These are phyloP conservation scores for Odontarrhena argentea DNA, from an alignment of 345 rosid species.

Conservation along the genomic window DNA sequence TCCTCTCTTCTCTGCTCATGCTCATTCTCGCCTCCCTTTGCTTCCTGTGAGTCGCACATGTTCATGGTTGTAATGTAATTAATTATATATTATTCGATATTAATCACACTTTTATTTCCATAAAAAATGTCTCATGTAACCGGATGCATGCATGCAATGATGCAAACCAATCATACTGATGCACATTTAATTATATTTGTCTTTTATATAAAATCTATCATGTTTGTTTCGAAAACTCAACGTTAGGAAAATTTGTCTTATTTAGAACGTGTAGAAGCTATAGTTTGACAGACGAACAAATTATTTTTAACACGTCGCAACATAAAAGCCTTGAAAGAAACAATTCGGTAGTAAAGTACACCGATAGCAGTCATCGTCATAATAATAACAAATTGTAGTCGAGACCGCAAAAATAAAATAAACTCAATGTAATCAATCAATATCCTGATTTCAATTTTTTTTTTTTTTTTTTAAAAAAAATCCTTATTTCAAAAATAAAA, in stretches of 20 bases:
- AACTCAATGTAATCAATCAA: too few relatives aligned
- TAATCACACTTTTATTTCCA: not conserved
- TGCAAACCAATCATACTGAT: not conserved
- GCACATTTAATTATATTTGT: not conserved
- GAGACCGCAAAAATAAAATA: too few relatives aligned
- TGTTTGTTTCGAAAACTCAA: not conserved
- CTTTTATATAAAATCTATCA: not conserved
- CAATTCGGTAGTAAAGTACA: conserved; percentile 2
- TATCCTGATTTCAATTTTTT: too few relatives aligned
- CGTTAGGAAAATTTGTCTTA: not conserved
- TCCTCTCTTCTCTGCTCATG: conserved; percentile 80
- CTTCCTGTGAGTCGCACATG: conserved; percentile 47
- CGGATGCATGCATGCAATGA: conserved; percentile 9
- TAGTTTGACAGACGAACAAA: conserved; percentile 27
- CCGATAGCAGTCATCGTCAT: conserved; percentile 19
- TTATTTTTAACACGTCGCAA: conserved; percentile 23
- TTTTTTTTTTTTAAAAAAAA: too few relatives aligned
- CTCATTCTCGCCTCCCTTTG: conserved; percentile 93
- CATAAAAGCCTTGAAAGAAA: conserved; percentile 12
- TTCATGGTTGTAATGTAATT: conserved; percentile 13
- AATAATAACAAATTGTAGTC: too few relatives aligned
- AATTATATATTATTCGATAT: not conserved
- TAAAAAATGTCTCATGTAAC: not conserved
- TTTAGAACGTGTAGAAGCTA: conserved; percentile 20
- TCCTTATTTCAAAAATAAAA: too few relatives aligned